phyloP scores from a whole-genome alignment of 192 early-diverging fungal species.

The Backusella circina region DNA sequence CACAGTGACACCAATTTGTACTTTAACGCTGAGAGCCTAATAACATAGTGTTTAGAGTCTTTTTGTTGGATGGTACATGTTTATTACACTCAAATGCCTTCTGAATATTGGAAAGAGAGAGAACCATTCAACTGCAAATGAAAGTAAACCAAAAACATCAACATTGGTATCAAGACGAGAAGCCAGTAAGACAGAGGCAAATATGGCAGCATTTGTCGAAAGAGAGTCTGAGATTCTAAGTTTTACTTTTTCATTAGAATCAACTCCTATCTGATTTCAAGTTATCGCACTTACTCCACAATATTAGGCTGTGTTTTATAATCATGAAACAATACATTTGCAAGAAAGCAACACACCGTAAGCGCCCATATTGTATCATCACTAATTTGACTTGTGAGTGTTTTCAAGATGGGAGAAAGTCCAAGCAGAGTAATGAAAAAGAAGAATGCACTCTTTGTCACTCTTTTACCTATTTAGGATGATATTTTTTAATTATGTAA shows the following conservation, averaged over 20 bases:
- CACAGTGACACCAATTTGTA: constrained; percentile 52
- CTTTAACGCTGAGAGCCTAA: constrained; percentile 2
- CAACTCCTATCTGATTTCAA: constrained; percentile 34
- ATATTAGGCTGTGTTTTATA: constrained; percentile 54
- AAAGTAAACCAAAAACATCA: constrained; percentile 86
- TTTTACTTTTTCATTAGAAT: constrained; percentile 7
- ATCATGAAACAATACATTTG: constrained; percentile 90
- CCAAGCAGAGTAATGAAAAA: constrained; percentile 77
- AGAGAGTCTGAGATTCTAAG: constrained; percentile 84
- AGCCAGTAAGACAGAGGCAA: constrained; percentile 88
- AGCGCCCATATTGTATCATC: constrained; percentile 94
- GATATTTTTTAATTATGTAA: constrained; percentile 3
- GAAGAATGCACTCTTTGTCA: constrained; percentile 62
- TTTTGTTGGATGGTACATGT: background rate
- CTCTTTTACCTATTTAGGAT: constrained; percentile 37
- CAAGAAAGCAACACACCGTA: constrained; percentile 76
- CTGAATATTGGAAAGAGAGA: constrained; percentile 93
- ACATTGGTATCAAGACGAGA: constrained; percentile 79
- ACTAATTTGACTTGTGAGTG: constrained; percentile 85
- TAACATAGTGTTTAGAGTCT: background rate
- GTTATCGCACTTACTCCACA: constrained; percentile 43
- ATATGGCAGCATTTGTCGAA: constrained; percentile 96
- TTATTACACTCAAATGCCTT: constrained; percentile 64
- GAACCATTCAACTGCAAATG: constrained; percentile 89
- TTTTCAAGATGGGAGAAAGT: constrained; percentile 87